Percentiles rank a stretch among this genome's conserved stretches.
Evolutionary conservation across 345 rosid genomes (phyloP).

Genomic region (Pistacia atlantica): DNA sequence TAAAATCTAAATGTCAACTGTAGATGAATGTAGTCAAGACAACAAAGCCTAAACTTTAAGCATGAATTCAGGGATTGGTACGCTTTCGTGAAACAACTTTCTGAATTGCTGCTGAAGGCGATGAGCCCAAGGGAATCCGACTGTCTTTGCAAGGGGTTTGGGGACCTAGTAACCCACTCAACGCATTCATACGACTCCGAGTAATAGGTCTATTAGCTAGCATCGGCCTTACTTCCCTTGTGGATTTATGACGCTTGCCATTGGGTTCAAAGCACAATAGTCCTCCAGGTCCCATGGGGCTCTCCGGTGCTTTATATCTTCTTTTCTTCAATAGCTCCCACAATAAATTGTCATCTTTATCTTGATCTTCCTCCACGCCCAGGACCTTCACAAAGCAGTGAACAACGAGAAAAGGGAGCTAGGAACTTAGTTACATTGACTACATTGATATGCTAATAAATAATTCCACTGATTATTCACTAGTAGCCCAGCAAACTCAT

Average conservation of each 20-base stretch:
- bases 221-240: constrained; percentile 12
- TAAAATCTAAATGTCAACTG: too few relatives aligned
- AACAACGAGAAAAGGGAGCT: background rate
- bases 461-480: too few relatives aligned
- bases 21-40: too few relatives aligned
- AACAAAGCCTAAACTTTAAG: background rate
- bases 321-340: constrained; percentile 52
- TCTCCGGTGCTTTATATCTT: constrained; percentile 39
- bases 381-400: constrained; percentile 33
- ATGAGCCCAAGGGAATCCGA: constrained; percentile 44
- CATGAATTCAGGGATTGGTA: constrained; percentile 11
- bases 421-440: background rate
- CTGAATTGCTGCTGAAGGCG: constrained; percentile 42
- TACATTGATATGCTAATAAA: too few relatives aligned
- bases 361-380: constrained; percentile 33
- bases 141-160: constrained; percentile 19
- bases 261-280: constrained; percentile 28
- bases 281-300: constrained; percentile 50
- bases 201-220: constrained; percentile 16
- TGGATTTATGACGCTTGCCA: constrained; percentile 17
- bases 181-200: constrained; percentile 12
- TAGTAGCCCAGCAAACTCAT: too few relatives aligned
- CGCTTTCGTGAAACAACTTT: constrained; percentile 11
- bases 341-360: constrained; percentile 38
- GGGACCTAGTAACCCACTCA: constrained; percentile 22